Evolutionary conservation across 2,329 filamentous ascomycete species (phyloP).

Genomic region (Diplodia mutila): DNA sequence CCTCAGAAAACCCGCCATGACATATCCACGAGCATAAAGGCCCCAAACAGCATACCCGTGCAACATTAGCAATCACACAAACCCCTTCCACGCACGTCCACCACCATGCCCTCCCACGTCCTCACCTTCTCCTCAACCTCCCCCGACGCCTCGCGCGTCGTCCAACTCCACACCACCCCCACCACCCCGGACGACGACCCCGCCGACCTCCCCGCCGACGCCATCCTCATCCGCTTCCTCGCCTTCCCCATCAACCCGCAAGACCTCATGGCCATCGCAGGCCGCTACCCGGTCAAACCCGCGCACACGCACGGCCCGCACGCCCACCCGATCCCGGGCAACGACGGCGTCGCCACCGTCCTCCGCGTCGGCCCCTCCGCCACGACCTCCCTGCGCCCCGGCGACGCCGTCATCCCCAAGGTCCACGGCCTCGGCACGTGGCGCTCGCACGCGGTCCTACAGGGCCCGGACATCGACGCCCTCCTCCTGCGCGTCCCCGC

Average conservation of each 20-base stretch:
- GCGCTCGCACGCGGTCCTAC: slow-evolving; percentile 30
- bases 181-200: neutral
- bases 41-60: too few relatives aligned
- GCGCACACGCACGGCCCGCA: slow-evolving; percentile 16
- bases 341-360: slow-evolving; percentile 30
- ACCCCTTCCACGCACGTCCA: neutral
- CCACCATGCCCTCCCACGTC: neutral
- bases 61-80: too few relatives aligned
- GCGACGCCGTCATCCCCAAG: slow-evolving; percentile 15
- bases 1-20: too few relatives aligned
- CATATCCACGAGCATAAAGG: too few relatives aligned
- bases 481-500: slow-evolving; percentile 27
- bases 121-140: neutral
- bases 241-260: slow-evolving; percentile 33
- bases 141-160: neutral
- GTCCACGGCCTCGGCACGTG: slow-evolving; percentile 30
- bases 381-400: neutral
- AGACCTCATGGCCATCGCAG: slow-evolving; percentile 32
- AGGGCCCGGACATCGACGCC: slow-evolving; percentile 14
- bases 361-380: slow-evolving; percentile 10
- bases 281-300: slow-evolving; percentile 32
- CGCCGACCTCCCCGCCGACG: neutral
- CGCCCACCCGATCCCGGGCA: slow-evolving; percentile 30
- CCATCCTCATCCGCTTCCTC: slow-evolving; percentile 29
- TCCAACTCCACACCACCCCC: neutral